These are phyloP conservation scores for Drechslerella stenobrocha DNA, from an alignment of 2,329 filamentous ascomycete species.

Conservation along the genomic window DNA sequence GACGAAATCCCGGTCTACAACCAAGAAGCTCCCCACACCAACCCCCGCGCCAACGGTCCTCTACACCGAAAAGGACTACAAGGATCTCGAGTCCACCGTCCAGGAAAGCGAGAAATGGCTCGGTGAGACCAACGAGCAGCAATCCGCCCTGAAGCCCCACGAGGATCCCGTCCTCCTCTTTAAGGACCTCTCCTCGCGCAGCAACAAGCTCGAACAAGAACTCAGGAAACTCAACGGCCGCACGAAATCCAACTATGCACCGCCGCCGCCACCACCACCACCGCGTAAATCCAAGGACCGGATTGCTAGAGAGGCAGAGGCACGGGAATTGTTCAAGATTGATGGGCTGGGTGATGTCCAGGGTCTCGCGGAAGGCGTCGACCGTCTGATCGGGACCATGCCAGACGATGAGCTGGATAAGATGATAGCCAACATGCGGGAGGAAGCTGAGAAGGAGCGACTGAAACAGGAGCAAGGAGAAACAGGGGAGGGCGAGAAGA, in stretches of 20 bases:
- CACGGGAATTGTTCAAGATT: slow-evolving; percentile 1
- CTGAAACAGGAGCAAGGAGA: slow-evolving; percentile 7
- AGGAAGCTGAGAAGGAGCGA: slow-evolving; percentile 7
- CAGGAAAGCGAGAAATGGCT: slow-evolving; percentile 73
- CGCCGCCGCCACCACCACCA: slow-evolving; percentile 26
- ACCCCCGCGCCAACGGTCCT: slow-evolving; percentile 64
- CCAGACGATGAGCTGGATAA: slow-evolving; percentile 62
- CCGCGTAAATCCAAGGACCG: slow-evolving; percentile 16
- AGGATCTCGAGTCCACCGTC: slow-evolving; percentile 66
- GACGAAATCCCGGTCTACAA: slow-evolving; percentile 54
- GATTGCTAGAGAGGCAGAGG: background rate
- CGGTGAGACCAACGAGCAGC: slow-evolving; percentile 68
- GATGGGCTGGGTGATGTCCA: background rate
- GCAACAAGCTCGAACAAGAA: slow-evolving; percentile 25
- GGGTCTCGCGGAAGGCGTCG: slow-evolving; percentile 66
- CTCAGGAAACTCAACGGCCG: slow-evolving; percentile 30
- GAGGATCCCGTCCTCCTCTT: slow-evolving; percentile 75
- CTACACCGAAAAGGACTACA: slow-evolving; percentile 74
- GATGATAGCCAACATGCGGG: slow-evolving; percentile 66
- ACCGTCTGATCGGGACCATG: slow-evolving; percentile 75
- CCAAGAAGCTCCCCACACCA: slow-evolving; percentile 54
- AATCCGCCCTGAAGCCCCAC: slow-evolving; percentile 69
- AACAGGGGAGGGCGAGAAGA: slow-evolving; percentile 18
- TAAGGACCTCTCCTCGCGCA: slow-evolving; percentile 70
- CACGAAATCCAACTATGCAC: slow-evolving; percentile 28